phyloP scores from a whole-genome alignment of 768 basidiomycete species.

The Leucocoprinus birnbaumii region DNA sequence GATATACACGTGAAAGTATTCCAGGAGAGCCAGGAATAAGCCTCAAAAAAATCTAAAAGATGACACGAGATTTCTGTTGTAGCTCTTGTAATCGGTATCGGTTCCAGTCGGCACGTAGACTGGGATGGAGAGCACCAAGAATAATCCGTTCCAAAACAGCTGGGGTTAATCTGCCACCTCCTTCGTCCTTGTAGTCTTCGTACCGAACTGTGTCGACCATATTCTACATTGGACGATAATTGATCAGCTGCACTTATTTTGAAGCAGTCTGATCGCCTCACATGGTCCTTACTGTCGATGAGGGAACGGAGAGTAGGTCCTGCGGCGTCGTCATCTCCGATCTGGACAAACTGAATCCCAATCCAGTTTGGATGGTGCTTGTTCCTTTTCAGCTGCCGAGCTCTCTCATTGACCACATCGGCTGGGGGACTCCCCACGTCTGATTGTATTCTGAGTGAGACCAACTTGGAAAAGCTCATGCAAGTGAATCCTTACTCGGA shows the following conservation, averaged over 20 bases:
- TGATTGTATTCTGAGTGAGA: neutral
- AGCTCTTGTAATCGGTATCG: neutral
- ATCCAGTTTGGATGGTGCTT: constrained; percentile 31
- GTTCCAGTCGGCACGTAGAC: constrained; percentile 18
- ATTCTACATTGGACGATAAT: constrained; percentile 16
- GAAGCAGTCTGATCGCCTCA: constrained; percentile 9
- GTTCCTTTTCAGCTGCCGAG: constrained; percentile 16
- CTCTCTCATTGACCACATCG: constrained; percentile 19
- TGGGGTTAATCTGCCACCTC: constrained; percentile 22
- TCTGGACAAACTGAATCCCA: constrained; percentile 31
- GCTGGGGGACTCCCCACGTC: constrained; percentile 8
- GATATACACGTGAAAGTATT: too few species aligned
- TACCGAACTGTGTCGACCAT: constrained; percentile 30
- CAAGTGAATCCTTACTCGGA: constrained; percentile 19
- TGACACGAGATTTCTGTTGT: neutral
- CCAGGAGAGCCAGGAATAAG: too few species aligned
- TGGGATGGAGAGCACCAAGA: constrained; percentile 30
- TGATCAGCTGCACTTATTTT: neutral
- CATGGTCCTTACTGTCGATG: constrained; percentile 24
- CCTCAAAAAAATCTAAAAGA: neutral
- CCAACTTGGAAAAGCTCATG: neutral
- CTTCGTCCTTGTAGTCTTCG: neutral
- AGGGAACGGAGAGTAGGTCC: constrained; percentile 21
- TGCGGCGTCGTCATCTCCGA: constrained; percentile 24
- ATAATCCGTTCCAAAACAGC: constrained; percentile 27